Conservation (phyloP, 23 red algal species). For the Gracilaria caudata region DNA sequence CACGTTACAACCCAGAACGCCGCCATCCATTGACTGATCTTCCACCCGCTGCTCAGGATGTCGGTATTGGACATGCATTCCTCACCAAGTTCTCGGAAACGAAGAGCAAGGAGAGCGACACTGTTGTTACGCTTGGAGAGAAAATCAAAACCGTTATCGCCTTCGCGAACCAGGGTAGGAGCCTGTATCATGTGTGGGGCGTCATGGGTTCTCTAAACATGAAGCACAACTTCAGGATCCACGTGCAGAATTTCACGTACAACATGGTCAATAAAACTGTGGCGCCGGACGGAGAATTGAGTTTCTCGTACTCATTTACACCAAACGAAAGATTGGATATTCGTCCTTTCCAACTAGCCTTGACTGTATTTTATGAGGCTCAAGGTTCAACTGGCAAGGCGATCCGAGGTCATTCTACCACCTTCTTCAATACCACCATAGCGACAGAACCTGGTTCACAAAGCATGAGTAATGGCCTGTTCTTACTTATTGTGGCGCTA, state of each 20-base stretch:
- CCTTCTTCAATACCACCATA: constrained; percentile 79
- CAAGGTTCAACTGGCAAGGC: constrained; percentile 38
- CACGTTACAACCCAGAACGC: constrained; percentile 42
- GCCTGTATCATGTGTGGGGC: constrained; percentile 66
- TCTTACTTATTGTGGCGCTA: constrained; percentile 55
- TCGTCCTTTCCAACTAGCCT: constrained; percentile 61
- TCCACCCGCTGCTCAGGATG: constrained; percentile 45
- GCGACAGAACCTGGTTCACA: constrained; percentile 48
- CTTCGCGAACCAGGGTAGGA: constrained; percentile 48
- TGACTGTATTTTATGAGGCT: constrained; percentile 82
- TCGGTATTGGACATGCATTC: constrained; percentile 48
- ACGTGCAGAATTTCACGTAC: constrained; percentile 82
- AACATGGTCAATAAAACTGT: constrained; percentile 69
- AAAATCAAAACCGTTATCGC: constrained; percentile 40
- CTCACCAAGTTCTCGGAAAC: constrained; percentile 8
- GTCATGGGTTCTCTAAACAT: constrained; percentile 77
- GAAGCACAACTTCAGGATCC: constrained; percentile 37
- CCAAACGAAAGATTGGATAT: constrained; percentile 73
- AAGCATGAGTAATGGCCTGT: constrained; percentile 39
- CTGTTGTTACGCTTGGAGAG: constrained; percentile 53
- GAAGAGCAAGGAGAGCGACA: constrained; percentile 16
- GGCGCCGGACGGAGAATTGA: constrained; percentile 34
- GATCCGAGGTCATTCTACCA: constrained; percentile 68
- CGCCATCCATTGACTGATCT: constrained; percentile 62
- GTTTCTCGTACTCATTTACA: constrained; percentile 69